Percentiles rank a stretch among this genome's conserved stretches.
phyloP scores from a whole-genome alignment of 148 eudicot genomes.

The Persicaria maculosa region DNA sequence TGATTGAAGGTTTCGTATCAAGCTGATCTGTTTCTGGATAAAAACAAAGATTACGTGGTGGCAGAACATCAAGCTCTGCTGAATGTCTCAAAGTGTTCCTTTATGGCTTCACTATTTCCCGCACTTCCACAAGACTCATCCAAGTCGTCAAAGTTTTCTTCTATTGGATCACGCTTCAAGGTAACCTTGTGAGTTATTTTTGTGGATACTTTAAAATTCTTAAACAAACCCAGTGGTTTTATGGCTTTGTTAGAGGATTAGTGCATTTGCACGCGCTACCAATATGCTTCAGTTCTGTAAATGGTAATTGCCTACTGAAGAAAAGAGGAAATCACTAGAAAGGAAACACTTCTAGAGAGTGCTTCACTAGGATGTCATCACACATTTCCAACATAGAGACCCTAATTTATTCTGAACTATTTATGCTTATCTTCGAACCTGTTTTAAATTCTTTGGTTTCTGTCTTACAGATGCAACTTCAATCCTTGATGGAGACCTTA shows the following conservation, averaged over 20 bases:
- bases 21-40: slow-evolving; percentile 65
- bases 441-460: not conserved
- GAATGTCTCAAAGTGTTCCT: slow-evolving; percentile 46
- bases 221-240: slow-evolving; percentile 9
- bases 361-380: not conserved
- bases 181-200: slow-evolving; percentile 19
- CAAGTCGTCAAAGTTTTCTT: slow-evolving; percentile 66
- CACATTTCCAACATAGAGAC: not conserved
- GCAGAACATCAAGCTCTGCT: slow-evolving; percentile 71
- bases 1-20: slow-evolving; percentile 46
- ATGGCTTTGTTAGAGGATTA: slow-evolving; percentile 39
- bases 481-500: slow-evolving; percentile 93
- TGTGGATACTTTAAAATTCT: slow-evolving; percentile 31
- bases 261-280: not conserved
- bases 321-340: not conserved
- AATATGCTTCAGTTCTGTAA: not conserved
- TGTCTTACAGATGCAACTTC: slow-evolving; percentile 67
- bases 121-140: slow-evolving; percentile 46
- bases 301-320: not conserved
- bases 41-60: slow-evolving; percentile 63
- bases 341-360: not conserved
- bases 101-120: slow-evolving; percentile 58
- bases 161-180: slow-evolving; percentile 65
- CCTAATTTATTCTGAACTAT: not conserved
- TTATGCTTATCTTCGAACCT: not conserved